Evolutionary conservation across 1,284 basidiomycete species (phyloP), one percentile per base, ranked within the genome.

Genomic region (Thelephora terrestris): DNA sequence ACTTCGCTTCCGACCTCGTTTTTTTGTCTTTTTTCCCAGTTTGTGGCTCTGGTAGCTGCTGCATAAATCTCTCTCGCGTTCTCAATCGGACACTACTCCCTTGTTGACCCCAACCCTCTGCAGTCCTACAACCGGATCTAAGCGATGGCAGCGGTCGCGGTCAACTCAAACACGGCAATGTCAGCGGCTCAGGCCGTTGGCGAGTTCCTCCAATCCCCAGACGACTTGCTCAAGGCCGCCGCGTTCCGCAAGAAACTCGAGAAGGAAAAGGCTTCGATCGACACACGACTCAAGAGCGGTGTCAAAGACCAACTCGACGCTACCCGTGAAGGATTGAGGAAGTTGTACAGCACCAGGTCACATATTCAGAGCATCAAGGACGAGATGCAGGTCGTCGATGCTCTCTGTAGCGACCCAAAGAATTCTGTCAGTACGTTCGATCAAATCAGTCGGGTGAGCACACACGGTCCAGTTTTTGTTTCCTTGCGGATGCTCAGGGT

Each of bases 211-310:
- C 89, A 93, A 57, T 87, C 90, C 24, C 93, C 94, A 1, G 93
- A 98, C 63, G 95, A 98, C 67, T 81, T 98, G 44, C 73, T 83
- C 59, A 98, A 98, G 68, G 80, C 98, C 43, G 73, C 79, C 3
- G 81, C 89, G 1, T 91, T 92, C 59, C 81, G 91, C 52, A 95
- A 94, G 73, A 96, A 96, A 64, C 76, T 98, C 24, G 85, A 93
- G 66, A 96, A 95, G 67, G 95, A 99, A 69, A 95, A 96, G 66
- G 82, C 91, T 0, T 88, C 91, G n/a, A 89, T 99, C 53, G 91
- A 96, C 60, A 84, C 89, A 4, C 80, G 95, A 59, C 79, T 99
- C 43, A 90, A 94, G 60, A 85, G 78, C 52, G 93, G 93, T 14
- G 92, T 96, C 50, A 93, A 91, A 63, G 91, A 95, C 53, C 95